These are phyloP conservation scores for Rubia peregrina DNA, from an alignment of 305 asterid genomes.

Conservation along the genomic window DNA sequence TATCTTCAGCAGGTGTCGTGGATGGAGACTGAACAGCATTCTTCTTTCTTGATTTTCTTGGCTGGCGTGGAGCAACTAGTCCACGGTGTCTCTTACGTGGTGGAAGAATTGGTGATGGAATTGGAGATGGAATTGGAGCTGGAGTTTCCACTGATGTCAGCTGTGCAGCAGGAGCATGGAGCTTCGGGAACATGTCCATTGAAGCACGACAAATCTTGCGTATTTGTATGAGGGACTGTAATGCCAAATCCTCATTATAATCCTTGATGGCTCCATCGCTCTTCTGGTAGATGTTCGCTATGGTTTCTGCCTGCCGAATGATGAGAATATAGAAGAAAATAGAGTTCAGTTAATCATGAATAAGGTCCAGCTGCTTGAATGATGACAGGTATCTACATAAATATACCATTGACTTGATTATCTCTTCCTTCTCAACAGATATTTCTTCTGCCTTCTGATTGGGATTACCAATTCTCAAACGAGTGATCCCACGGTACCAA, in stretches of 20 bases:
- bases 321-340: no score
- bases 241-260: conserved; percentile 15
- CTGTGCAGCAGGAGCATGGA: conserved; percentile 11
- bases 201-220: conserved; percentile 13
- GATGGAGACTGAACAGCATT: conserved; percentile 5
- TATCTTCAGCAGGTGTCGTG: neutral
- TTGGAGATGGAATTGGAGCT: conserved; percentile 5
- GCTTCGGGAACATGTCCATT: conserved; percentile 8
- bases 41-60: conserved; percentile 17
- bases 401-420: conserved; percentile 13
- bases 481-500: conserved; percentile 16
- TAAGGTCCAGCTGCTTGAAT: neutral
- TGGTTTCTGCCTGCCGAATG: conserved; percentile 9
- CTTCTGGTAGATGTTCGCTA: conserved; percentile 9
- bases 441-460: conserved; percentile 12
- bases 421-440: conserved; percentile 15
- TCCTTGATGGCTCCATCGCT: conserved; percentile 13
- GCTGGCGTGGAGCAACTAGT: conserved; percentile 16
- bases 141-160: conserved; percentile 7
- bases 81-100: conserved; percentile 15
- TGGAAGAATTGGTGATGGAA: conserved; percentile 1
- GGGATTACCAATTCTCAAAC: conserved; percentile 13
- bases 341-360: neutral
- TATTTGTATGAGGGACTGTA: conserved; percentile 15
- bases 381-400: neutral